Percentiles rank a stretch among this genome's conserved stretches.
Evolutionary conservation across 352 stramenopile genomes (phyloP).

Genomic region (Nothophytophthora sp.): DNA sequence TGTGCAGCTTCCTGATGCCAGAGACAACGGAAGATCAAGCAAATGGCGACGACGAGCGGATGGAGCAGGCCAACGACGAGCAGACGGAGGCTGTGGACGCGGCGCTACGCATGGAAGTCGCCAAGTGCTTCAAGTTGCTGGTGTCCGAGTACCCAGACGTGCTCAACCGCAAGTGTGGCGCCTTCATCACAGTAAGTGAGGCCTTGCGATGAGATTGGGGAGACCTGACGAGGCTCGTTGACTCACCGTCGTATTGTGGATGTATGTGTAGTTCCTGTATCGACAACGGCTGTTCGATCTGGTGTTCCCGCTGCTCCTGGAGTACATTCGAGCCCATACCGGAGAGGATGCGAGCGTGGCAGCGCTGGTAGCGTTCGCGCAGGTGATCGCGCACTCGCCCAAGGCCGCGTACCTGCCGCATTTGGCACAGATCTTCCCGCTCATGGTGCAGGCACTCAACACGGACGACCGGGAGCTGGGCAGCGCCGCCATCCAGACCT

Average conservation of each 20-base stretch:
- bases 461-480: slow-evolving; percentile 69
- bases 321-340: slow-evolving; percentile 55
- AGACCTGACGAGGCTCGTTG: neutral
- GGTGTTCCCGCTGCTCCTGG: slow-evolving; percentile 69
- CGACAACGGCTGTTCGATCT: slow-evolving; percentile 81
- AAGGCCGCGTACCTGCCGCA: slow-evolving; percentile 81
- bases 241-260: neutral
- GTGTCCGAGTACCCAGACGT: slow-evolving; percentile 80
- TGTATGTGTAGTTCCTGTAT: slow-evolving; percentile 62
- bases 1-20: slow-evolving; percentile 68
- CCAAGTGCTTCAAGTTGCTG: slow-evolving; percentile 79
- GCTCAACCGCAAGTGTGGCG: slow-evolving; percentile 84
- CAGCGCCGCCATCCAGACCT: slow-evolving; percentile 78
- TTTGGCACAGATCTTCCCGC: slow-evolving; percentile 75
- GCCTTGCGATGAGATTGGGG: neutral
- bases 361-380: slow-evolving; percentile 72
- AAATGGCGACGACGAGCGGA: slow-evolving; percentile 23
- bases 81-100: slow-evolving; percentile 8
- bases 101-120: slow-evolving; percentile 68
- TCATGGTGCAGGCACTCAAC: slow-evolving; percentile 85
- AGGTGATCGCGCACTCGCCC: slow-evolving; percentile 82
- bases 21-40: slow-evolving; percentile 3
- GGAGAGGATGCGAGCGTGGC: slow-evolving; percentile 46
- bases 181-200: slow-evolving; percentile 70
- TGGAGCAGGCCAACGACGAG: slow-evolving; percentile 25